Percentiles rank a stretch among this genome's conserved stretches.
phyloP scores from a whole-genome alignment of 352 stramenopile species.

The Globisporangium nunn region DNA sequence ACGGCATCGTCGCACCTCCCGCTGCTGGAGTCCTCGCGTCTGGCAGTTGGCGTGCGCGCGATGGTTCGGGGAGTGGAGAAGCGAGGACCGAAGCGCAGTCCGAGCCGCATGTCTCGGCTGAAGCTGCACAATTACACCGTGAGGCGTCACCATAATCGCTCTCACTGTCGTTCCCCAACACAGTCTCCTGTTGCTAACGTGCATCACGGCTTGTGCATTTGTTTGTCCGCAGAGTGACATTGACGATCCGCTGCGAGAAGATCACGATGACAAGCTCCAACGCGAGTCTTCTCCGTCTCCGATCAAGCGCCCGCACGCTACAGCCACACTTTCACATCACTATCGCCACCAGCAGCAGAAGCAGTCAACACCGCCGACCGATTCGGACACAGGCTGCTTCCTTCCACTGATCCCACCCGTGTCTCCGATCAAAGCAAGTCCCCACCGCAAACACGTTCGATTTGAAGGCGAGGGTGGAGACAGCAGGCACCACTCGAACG shows the following conservation, averaged over 20 bases:
- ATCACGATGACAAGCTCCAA: background rate
- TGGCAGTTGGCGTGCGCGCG: conserved; percentile 46
- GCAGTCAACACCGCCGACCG: background rate
- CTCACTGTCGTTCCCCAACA: no score
- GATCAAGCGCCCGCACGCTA: conserved; percentile 3
- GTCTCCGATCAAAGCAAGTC: conserved; percentile 46
- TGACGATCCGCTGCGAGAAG: background rate
- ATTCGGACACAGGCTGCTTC: background rate
- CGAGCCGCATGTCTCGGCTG: conserved; percentile 45
- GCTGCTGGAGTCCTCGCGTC: conserved; percentile 39
- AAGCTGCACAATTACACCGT: conserved; percentile 62
- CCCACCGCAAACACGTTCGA: conserved; percentile 29
- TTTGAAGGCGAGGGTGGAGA: conserved; percentile 16
- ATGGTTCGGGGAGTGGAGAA: conserved; percentile 51
- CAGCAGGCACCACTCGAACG: background rate
- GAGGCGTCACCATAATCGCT: conserved; percentile 2
- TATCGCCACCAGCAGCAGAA: background rate
- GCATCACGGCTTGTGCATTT: background rate
- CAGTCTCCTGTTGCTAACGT: background rate
- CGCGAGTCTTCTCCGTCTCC: background rate
- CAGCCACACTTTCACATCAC: background rate
- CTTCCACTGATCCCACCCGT: conserved; percentile 35
- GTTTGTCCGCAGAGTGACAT: background rate
- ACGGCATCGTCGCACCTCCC: conserved; percentile 36
- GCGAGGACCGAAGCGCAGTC: conserved; percentile 28